phyloP scores from a whole-genome alignment of 345 rosid genomes.

The Rubroshorea leprosula region DNA sequence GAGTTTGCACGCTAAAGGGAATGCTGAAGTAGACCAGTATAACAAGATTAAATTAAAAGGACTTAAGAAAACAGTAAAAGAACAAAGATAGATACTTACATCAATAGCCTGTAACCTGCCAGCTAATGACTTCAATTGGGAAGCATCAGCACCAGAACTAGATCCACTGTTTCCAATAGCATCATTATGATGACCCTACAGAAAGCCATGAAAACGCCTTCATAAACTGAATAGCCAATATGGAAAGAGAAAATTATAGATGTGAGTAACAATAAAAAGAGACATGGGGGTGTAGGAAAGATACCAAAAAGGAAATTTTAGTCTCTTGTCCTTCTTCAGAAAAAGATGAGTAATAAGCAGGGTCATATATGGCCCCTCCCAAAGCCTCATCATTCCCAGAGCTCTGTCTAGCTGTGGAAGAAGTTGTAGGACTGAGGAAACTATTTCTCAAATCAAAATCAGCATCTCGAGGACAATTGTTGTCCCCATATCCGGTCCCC shows the following conservation, averaged over 20 bases:
- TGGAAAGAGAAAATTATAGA: not conserved
- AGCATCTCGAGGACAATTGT: constrained; percentile 29
- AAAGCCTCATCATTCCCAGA: constrained; percentile 51
- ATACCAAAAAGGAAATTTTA: constrained; percentile 31
- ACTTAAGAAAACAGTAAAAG: not conserved
- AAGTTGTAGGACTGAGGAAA: constrained; percentile 52
- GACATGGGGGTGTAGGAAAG: not conserved
- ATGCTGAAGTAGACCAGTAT: not conserved
- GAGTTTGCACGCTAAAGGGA: not conserved
- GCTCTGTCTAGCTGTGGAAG: constrained; percentile 31
- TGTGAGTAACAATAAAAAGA: not conserved
- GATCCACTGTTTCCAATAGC: constrained; percentile 37
- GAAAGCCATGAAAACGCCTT: constrained; percentile 1
- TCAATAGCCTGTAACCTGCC: not conserved
- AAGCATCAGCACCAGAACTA: constrained; percentile 40
- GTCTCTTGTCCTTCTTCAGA: constrained; percentile 50
- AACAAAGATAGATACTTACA: constrained; percentile 12
- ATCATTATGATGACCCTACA: constrained; percentile 35
- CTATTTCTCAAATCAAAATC: constrained; percentile 63
- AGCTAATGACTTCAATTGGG: constrained; percentile 40
- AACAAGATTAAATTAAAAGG: not conserved
- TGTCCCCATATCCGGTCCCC: constrained; percentile 53
- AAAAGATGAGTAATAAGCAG: constrained; percentile 54
- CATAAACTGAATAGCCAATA: not conserved
- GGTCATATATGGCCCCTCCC: constrained; percentile 59